Conservation (phyloP, 495 filamentous ascomycete genomes). For the Aspergillus carlsbadensis region DNA sequence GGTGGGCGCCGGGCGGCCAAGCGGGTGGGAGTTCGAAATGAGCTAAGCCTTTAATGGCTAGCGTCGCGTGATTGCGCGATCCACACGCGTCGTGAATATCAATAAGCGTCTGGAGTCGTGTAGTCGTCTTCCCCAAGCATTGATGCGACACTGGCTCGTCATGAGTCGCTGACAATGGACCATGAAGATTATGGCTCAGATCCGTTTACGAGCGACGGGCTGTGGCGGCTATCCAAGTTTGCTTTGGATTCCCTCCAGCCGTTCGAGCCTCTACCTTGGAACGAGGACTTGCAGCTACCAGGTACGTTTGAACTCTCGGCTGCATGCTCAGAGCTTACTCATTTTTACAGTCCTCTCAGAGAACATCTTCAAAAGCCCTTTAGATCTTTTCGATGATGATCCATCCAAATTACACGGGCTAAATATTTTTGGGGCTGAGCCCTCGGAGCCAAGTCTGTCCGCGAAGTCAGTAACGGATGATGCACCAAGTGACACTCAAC, state of each 20-base stretch:
- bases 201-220: conserved; percentile 71
- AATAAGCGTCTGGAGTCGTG: no score
- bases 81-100: conserved; percentile 21
- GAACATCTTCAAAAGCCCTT: conserved; percentile 25
- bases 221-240: conserved; percentile 56
- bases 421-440: conserved; percentile 29
- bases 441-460: conserved; percentile 15
- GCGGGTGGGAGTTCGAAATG: conserved; percentile 19
- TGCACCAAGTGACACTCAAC: conserved; percentile 28
- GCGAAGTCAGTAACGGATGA: conserved; percentile 28
- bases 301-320: conserved; percentile 25
- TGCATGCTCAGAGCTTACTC: no score
- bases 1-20: no score
- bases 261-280: conserved; percentile 38
- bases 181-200: conserved; percentile 48
- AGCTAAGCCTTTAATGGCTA: conserved; percentile 18
- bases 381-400: conserved; percentile 22
- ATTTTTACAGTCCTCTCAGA: conserved; percentile 26
- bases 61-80: conserved; percentile 23
- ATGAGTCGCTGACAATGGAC: conserved; percentile 37
- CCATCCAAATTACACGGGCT: conserved; percentile 31
- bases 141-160: neutral
- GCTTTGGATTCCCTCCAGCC: conserved; percentile 40
- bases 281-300: conserved; percentile 25
- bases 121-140: neutral